A percentile compares a stretch with the other conserved stretches of the same genome.
Evolutionary conservation across 371 early-diverging fungal species (phyloP).

Genomic region (Chytridiales sp.): DNA sequence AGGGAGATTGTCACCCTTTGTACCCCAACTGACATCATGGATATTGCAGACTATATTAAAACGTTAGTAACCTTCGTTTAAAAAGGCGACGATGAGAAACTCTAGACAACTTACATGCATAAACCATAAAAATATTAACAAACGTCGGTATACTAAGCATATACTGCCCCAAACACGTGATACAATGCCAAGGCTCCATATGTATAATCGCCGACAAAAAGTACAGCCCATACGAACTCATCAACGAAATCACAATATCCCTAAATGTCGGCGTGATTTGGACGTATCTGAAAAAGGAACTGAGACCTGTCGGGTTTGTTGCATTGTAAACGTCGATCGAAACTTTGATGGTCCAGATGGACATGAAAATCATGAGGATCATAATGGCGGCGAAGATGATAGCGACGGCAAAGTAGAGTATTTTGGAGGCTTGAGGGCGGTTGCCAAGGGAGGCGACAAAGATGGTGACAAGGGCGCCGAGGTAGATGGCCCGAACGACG

Average conservation of each 20-base stretch:
- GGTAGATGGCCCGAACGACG: constrained; percentile 66
- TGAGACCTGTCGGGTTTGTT: constrained; percentile 14
- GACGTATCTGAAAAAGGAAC: constrained; percentile 17
- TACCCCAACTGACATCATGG: constrained; percentile 90
- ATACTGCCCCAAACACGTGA: constrained; percentile 41
- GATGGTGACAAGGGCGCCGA: constrained; percentile 69
- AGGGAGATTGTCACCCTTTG: constrained; percentile 72
- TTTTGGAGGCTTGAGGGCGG: constrained; percentile 82
- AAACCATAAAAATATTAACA: constrained; percentile 42
- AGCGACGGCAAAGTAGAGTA: constrained; percentile 60
- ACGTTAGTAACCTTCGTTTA: background rate
- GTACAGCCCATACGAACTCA: constrained; percentile 83
- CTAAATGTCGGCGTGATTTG: constrained; percentile 54
- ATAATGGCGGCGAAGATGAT: constrained; percentile 69
- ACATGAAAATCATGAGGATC: constrained; percentile 38
- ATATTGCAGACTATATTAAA: constrained; percentile 31
- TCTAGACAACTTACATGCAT: constrained; percentile 27
- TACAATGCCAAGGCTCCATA: constrained; percentile 47
- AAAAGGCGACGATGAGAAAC: background rate
- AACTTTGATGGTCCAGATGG: constrained; percentile 24
- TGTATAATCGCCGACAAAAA: constrained; percentile 27
- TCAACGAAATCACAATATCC: constrained; percentile 71
- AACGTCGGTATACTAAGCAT: constrained; percentile 37
- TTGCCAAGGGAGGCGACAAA: constrained; percentile 89
- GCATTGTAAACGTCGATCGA: constrained; percentile 11